Evolutionary conservation across 192 early-diverging fungal genomes (phyloP), one percentile per base, ranked within the genome.

Genomic region (Phlyctochytrium planicorne): DNA sequence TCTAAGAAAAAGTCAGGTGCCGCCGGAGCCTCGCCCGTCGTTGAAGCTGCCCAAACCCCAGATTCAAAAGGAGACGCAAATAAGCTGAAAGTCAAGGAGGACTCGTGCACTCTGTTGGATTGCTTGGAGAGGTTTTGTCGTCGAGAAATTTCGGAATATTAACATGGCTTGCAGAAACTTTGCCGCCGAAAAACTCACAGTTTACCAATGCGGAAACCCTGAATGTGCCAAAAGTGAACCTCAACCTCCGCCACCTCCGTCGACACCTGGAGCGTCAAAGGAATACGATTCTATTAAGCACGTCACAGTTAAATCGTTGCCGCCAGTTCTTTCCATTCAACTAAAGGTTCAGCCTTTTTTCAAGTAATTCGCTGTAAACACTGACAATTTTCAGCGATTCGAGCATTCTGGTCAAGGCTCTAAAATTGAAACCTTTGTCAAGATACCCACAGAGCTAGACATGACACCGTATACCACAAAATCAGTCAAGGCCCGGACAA

Each of bases 281-380:
- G 29, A 60, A 69, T 33, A 57, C 52, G 64, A 67, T 1, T 74
- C 64, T 12, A 61, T 72, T 30, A 98, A 98, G 80, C 94, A 94
- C 68, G 79, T 98, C 17, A 91, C 92, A 0, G 68, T 97, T 20
- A 93, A 94, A 59, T 75, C 82, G 59, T 75, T 96, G 34, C 94
- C 96, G 3, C 91, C 93, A 0, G 91, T 97, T 2, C 78, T 98
- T 59, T 86, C 91, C 34, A 90, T 98, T 53, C 95, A 98, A 71
- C 78, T 98, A 12, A 98, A 98, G 82, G 89, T 86, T 75, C 29
- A 30, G n/a, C n/a, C n/a, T n/a, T n/a, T n/a, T n/a, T n/a, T n/a
- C n/a, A n/a, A n/a, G n/a, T n/a, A 24, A 32, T 34, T 23, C 60
- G 4, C 33, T 24, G 16, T 56, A 35, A 53, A 16, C 25, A 34